phyloP scores from a whole-genome alignment of 2,329 filamentous ascomycete genomes.

The Coleophoma crateriformis region DNA sequence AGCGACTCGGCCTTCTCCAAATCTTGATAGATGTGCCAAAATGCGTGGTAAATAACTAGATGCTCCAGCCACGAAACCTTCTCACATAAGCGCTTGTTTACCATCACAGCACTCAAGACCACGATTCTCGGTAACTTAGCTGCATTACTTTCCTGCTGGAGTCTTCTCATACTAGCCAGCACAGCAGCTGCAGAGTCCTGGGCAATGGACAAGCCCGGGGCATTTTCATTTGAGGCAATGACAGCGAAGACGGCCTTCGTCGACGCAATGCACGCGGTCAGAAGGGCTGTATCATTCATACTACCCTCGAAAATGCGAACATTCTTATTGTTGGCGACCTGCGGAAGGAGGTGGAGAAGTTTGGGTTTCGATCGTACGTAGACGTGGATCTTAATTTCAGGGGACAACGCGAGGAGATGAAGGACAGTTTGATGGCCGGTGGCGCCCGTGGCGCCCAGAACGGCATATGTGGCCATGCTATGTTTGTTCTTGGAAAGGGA shows the following conservation, averaged over 20 bases:
- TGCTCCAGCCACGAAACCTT: background rate
- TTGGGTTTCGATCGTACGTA: conserved; percentile 39
- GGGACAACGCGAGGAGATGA: conserved; percentile 27
- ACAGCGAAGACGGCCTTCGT: conserved; percentile 33
- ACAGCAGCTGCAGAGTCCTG: conserved; percentile 31
- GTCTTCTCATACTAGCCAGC: conserved; percentile 28
- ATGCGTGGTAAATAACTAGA: background rate
- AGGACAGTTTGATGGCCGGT: conserved; percentile 35
- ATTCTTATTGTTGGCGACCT: conserved; percentile 22
- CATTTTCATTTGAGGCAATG: conserved; percentile 36
- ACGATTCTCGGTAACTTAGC: conserved; percentile 31
- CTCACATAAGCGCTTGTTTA: background rate
- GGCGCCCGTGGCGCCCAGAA: conserved; percentile 38
- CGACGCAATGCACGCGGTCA: conserved; percentile 30
- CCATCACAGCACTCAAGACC: background rate
- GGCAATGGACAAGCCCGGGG: conserved; percentile 32
- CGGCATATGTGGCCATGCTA: conserved; percentile 25
- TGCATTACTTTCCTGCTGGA: conserved; percentile 9
- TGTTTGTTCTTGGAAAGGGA: too few species aligned
- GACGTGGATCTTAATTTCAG: conserved; percentile 28
- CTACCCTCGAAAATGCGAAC: conserved; percentile 36
- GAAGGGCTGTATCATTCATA: conserved; percentile 31
- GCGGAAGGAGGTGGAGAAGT: conserved; percentile 28
- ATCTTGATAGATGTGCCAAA: background rate
- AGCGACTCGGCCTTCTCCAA: background rate